Conservation (phyloP, 2,329 filamentous ascomycete genomes). For the Cladophialophora yegresii region DNA sequence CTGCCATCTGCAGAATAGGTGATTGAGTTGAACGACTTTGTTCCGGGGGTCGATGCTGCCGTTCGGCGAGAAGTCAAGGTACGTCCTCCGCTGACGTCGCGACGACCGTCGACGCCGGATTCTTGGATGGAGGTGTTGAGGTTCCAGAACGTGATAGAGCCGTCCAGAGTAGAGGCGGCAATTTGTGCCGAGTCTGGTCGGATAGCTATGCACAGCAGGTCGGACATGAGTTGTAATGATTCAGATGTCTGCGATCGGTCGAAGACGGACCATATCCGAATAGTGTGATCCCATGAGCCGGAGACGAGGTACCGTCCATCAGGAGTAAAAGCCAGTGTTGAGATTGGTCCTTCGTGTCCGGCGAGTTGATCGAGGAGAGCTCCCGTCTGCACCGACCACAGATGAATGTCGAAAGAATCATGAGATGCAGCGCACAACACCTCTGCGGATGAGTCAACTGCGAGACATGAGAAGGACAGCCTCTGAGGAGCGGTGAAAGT, state of each 20-base stretch:
- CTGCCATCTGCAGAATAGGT: constrained; percentile 89
- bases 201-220: constrained; percentile 82
- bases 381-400: constrained; percentile 98
- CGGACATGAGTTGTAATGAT: constrained; percentile 85
- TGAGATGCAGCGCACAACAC: constrained; percentile 92
- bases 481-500: constrained; percentile 94
- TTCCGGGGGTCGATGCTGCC: constrained; percentile 85
- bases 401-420: constrained; percentile 95
- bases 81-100: constrained; percentile 89
- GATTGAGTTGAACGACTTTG: constrained; percentile 85
- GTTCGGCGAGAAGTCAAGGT: constrained; percentile 85
- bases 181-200: constrained; percentile 89
- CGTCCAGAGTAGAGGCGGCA: constrained; percentile 88
- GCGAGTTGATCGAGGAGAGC: constrained; percentile 88
- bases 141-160: constrained; percentile 93
- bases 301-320: constrained; percentile 82
- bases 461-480: constrained; percentile 88
- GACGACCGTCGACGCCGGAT: constrained; percentile 80
- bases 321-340: constrained; percentile 81
- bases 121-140: constrained; percentile 84
- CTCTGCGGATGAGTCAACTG: constrained; percentile 95
- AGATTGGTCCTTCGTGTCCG: constrained; percentile 92
- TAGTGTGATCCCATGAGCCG: constrained; percentile 95
- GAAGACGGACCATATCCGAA: constrained; percentile 95
- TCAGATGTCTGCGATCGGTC: constrained; percentile 91